phyloP scores from a whole-genome alignment of 345 rosid genomes.

The Aethionema arabicum region DNA sequence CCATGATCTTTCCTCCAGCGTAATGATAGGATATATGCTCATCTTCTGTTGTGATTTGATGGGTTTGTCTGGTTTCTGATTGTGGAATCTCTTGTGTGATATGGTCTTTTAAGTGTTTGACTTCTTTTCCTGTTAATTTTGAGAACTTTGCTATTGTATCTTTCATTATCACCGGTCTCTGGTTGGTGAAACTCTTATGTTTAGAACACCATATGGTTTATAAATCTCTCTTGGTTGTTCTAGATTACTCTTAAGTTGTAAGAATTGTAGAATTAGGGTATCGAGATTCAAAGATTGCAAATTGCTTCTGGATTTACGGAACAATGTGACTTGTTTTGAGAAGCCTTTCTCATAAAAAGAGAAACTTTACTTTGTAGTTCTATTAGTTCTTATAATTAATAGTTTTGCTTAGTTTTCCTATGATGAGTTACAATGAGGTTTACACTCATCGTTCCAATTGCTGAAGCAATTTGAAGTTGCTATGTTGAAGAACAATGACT shows the following conservation, averaged over 20 bases:
- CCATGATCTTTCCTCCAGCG: background rate
- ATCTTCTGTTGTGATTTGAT: background rate
- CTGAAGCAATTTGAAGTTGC: conserved; percentile 33
- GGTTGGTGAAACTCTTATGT: background rate
- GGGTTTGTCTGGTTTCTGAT: background rate
- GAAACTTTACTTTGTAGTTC: background rate
- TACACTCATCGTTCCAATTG: conserved; percentile 40
- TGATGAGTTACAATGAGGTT: conserved; percentile 36
- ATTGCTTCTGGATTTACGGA: too few relatives aligned
- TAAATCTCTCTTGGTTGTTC: background rate
- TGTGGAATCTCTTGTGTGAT: background rate
- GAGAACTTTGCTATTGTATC: background rate
- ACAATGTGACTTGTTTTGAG: too few relatives aligned
- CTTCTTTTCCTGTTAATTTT: background rate
- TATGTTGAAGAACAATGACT: conserved; percentile 33
- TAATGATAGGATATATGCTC: background rate
- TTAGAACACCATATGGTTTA: background rate
- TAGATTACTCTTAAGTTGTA: background rate
- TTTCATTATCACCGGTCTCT: background rate
- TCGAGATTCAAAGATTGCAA: background rate
- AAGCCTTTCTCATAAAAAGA: background rate
- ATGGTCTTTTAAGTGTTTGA: background rate
- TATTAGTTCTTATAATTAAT: background rate
- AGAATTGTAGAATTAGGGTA: background rate
- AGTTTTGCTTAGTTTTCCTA: conserved; percentile 16